Evolutionary conservation across 31 red algal genomes (phyloP).

Genomic region (Bonnemaisonia californica): DNA sequence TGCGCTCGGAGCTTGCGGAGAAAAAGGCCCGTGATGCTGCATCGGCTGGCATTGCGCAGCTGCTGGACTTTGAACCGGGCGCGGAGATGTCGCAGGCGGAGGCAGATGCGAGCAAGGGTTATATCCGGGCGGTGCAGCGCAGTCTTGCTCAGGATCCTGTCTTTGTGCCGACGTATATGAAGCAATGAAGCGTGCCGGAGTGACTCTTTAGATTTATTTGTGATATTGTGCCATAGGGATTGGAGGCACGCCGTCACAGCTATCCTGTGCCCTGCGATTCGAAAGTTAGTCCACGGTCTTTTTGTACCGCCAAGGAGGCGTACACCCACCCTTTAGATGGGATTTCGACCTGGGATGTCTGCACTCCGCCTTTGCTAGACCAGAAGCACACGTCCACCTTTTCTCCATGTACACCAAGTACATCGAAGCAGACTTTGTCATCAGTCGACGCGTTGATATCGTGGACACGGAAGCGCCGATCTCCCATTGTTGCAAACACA

Average conservation of each 20-base stretch:
- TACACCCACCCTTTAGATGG: slow-evolving; percentile 23
- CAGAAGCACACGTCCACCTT: slow-evolving; percentile 37
- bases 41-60: slow-evolving; percentile 17
- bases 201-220: no score
- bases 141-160: slow-evolving; percentile 22
- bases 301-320: not conserved
- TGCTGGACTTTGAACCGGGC: slow-evolving; percentile 9
- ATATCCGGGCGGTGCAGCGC: slow-evolving; percentile 28
- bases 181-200: no score
- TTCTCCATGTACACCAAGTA: slow-evolving; percentile 42
- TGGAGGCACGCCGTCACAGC: not conserved
- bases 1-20: not conserved
- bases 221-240: no score
- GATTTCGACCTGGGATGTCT: slow-evolving; percentile 21
- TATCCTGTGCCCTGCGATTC: not conserved
- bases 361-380: slow-evolving; percentile 18
- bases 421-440: slow-evolving; percentile 20
- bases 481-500: slow-evolving; percentile 56
- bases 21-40: not conserved
- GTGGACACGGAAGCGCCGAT: slow-evolving; percentile 33
- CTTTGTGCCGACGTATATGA: slow-evolving; percentile 30
- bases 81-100: not conserved
- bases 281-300: not conserved
- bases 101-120: slow-evolving; percentile 11
- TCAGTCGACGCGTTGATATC: not conserved